phyloP scores from a whole-genome alignment of 2,329 filamentous ascomycete species.

The Penicillium glabrum region DNA sequence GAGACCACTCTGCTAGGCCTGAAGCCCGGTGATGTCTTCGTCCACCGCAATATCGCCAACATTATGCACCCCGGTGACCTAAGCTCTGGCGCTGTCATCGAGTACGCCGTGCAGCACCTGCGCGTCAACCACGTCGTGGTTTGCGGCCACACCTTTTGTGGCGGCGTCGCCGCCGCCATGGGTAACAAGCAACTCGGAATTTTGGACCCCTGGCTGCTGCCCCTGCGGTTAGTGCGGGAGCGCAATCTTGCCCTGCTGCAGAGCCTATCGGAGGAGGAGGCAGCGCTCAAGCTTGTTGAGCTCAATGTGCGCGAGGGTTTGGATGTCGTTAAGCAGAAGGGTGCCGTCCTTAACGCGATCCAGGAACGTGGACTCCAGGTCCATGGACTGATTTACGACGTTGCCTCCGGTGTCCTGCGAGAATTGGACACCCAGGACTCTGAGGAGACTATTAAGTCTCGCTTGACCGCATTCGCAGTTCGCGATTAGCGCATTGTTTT shows the following conservation, averaged over 20 bases:
- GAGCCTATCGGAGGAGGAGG: conserved; percentile 47
- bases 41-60: conserved; percentile 90
- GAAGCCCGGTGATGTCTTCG: conserved; percentile 80
- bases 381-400: conserved; percentile 76
- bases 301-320: conserved; percentile 73
- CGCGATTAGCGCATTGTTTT: conserved; percentile 10
- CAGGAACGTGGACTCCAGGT: conserved; percentile 68
- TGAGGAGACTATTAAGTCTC: conserved; percentile 38
- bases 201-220: conserved; percentile 63
- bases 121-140: conserved; percentile 65
- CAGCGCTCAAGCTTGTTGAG: conserved; percentile 66
- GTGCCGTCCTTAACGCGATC: conserved; percentile 68
- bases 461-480: conserved; percentile 43
- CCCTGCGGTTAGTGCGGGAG: conserved; percentile 55
- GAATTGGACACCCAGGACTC: conserved; percentile 51
- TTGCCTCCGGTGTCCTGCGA: conserved; percentile 55
- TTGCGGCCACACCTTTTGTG: conserved; percentile 62
- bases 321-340: conserved; percentile 66
- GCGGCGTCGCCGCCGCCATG: conserved; percentile 57
- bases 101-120: conserved; percentile 73
- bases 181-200: conserved; percentile 58
- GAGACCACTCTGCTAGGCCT: conserved; percentile 79
- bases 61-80: conserved; percentile 74
- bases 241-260: conserved; percentile 54
- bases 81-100: conserved; percentile 71